Base-by-base conservation (phyloP, 495 filamentous ascomycete genomes). In the Neurospora sp. region DNA sequence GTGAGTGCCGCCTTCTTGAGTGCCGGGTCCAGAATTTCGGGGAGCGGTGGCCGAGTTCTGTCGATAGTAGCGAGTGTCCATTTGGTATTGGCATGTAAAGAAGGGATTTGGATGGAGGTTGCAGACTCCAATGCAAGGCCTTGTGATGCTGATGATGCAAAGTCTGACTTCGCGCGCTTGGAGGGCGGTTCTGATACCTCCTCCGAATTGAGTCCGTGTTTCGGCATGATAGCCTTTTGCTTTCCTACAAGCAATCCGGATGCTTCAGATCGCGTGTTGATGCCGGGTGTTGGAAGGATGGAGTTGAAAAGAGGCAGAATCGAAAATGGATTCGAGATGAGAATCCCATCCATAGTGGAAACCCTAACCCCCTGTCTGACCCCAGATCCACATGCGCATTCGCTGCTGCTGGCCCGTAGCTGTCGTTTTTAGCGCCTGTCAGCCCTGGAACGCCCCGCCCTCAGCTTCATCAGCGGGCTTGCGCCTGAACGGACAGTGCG, bases 1-100 rank as follows among this genome's bases (percentile, higher is more conserved):
- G 88, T 93, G 77, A 94, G 91, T n/a, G 89, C 88, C 38, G 88
- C 85, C 12, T 81, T 85, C 73, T 88, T 85, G 18, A 94, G 84
- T 18, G 78, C 77, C 0, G 84, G 81, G 77, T 93, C 86, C 4
- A 82, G 72, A 73, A 94, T 86, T 9, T 81, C 76, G 37, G 92
- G 92, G 9, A 93, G 78, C 0, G 84, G 78, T 5, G 92, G 92
- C 9, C 86, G 73, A 39, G 72, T 69, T 69, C 70, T 76, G 39
- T 75, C 78, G 69, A 86, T 81, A 46, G 81, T 78, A 66, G 82
- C 76, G 14, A 79, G 73, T n/a, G 79, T 84, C 85, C 86, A 87
- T 74, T 78, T 78, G 16, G 78, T 79, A 73, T 78, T 46, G 44
- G 71, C 39, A 8, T 44, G 48, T 6, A 74, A 72, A 9, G 74